These are phyloP conservation scores for Dioscorea alata DNA, from an alignment of 106 monocot genomes.

Conservation along the genomic window DNA sequence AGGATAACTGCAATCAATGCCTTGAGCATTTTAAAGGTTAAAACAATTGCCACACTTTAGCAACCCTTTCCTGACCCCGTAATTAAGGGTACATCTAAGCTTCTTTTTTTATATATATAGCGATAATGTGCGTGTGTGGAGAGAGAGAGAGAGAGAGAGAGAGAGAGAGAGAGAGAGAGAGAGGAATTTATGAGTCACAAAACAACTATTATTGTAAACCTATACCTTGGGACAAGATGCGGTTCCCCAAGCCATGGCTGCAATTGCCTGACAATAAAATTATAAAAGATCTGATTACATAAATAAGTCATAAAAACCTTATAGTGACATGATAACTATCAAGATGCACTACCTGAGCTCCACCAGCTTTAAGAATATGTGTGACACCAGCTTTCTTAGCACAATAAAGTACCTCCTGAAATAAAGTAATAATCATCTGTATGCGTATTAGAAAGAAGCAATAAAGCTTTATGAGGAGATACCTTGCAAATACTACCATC, in stretches of 20 bases:
- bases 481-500: constrained; percentile 98
- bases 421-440: not conserved
- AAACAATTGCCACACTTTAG: too few relatives aligned
- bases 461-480: not conserved
- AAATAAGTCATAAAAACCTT: not conserved
- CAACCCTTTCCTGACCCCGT: too few relatives aligned
- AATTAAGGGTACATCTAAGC: too few relatives aligned
- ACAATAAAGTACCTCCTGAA: constrained; percentile 95
- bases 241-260: constrained; percentile 99
- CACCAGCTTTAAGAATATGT: constrained; percentile 93
- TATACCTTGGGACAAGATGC: constrained; percentile 86
- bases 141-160: too few relatives aligned
- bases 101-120: too few relatives aligned
- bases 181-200: too few relatives aligned
- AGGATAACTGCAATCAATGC: too few relatives aligned
- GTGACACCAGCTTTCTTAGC: constrained; percentile 95
- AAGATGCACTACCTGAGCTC: constrained; percentile 69
- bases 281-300: not conserved
- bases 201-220: too few relatives aligned
- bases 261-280: constrained; percentile 52
- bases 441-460: not conserved
- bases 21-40: too few relatives aligned
- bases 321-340: constrained; percentile 1
- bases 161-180: too few relatives aligned
- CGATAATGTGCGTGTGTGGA: too few relatives aligned